phyloP scores from a whole-genome alignment of 129 eudicot genomes.

The Rutidosis leptorrhynchoides region DNA sequence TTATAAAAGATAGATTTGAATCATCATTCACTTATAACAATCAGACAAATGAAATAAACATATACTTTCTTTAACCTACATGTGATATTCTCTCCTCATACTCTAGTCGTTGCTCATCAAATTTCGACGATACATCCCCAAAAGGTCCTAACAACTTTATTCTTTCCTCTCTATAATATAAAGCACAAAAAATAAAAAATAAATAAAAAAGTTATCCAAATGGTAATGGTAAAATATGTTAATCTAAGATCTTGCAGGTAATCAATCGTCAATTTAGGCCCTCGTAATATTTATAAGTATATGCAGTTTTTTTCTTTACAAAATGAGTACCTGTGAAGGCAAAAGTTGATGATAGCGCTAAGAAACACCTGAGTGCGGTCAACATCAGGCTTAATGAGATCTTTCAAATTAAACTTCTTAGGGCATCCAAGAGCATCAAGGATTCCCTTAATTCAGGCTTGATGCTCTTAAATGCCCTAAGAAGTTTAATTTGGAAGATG shows the following conservation, averaged over 20 bases:
- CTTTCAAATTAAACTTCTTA: constrained; percentile 41
- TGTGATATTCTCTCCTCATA: constrained; percentile 44
- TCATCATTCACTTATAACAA: neutral
- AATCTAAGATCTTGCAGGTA: too few species aligned
- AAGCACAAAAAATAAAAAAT: too few species aligned
- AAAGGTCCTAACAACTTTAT: constrained; percentile 39
- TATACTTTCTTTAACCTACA: constrained; percentile 37
- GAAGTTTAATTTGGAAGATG: too few species aligned
- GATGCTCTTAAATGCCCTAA: too few species aligned
- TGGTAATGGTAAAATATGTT: too few species aligned
- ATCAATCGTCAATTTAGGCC: too few species aligned
- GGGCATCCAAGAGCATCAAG: constrained; percentile 55
- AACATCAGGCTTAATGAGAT: constrained; percentile 65
- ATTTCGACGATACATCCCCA: constrained; percentile 44
- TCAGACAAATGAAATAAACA: constrained; percentile 7
- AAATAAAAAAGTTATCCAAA: neutral
- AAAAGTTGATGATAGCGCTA: constrained; percentile 61
- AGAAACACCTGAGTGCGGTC: constrained; percentile 64
- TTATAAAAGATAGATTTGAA: constrained; percentile 1
- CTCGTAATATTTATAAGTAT: neutral
- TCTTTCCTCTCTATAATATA: constrained; percentile 42
- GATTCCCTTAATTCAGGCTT: constrained; percentile 40
- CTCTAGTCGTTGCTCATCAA: constrained; percentile 51
- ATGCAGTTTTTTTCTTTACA: neutral
- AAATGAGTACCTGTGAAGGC: constrained; percentile 50